Percentiles rank a stretch among this genome's conserved stretches.
Conservation (phyloP, 2,329 filamentous ascomycete genomes). For the Aspergillus persii region DNA sequence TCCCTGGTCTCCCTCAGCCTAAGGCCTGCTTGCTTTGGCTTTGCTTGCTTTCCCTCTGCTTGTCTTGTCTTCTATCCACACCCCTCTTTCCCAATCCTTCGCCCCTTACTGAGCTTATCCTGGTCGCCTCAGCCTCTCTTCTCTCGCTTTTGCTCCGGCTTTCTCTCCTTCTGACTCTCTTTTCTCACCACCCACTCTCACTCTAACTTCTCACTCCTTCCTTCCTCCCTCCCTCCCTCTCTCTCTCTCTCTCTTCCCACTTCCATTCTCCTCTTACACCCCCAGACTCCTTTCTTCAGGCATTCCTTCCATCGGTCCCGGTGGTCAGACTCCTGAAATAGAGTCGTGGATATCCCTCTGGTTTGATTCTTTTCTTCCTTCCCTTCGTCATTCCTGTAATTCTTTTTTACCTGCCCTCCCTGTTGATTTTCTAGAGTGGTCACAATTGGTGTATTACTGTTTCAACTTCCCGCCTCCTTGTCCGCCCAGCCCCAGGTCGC, state of each 20-base stretch:
- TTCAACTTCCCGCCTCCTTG: slow-evolving; percentile 20
- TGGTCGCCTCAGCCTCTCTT: background rate
- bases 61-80: background rate
- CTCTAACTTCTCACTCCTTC: too few relatives aligned
- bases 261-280: background rate
- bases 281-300: background rate
- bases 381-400: background rate
- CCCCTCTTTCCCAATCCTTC: background rate
- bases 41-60: too few relatives aligned
- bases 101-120: slow-evolving; percentile 9
- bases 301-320: slow-evolving; percentile 1
- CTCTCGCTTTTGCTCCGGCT: slow-evolving; percentile 2
- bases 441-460: slow-evolving; percentile 12
- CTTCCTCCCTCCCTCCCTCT: background rate
- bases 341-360: background rate
- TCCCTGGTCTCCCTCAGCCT: too few relatives aligned
- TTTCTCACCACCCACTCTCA: background rate
- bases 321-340: background rate
- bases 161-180: slow-evolving; percentile 4
- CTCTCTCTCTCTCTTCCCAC: background rate
- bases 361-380: background rate
- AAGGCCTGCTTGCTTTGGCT: too few relatives aligned
- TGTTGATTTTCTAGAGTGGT: slow-evolving; percentile 1
- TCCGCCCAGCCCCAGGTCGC: slow-evolving; percentile 15
- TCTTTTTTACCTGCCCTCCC: background rate